A percentile compares a stretch with the other conserved stretches of the same genome.
phyloP scores from a whole-genome alignment of 345 rosid species.

The sweet orange (Citrus sinensis) region DNA sequence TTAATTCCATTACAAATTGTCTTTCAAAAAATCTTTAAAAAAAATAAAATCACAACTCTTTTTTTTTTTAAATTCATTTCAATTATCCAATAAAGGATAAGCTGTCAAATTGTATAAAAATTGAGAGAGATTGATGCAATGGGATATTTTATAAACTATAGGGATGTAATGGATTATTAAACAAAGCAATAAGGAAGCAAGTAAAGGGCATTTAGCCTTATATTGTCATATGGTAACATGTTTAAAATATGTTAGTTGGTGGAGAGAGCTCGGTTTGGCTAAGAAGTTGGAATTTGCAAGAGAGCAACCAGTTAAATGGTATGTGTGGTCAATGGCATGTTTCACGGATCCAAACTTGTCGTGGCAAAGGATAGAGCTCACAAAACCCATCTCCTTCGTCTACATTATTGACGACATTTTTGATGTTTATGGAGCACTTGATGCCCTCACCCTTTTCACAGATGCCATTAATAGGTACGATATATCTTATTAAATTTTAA shows the following conservation, averaged over 20 bases:
- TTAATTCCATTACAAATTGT: too few species aligned
- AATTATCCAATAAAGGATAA: too few species aligned
- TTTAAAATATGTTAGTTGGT: conserved; percentile 40
- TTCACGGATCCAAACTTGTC: conserved; percentile 46
- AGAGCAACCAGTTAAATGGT: conserved; percentile 54
- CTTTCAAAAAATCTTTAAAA: too few species aligned
- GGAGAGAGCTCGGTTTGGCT: conserved; percentile 44
- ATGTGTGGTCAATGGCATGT: conserved; percentile 42
- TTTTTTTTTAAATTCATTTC: too few species aligned
- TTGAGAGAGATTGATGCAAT: too few species aligned
- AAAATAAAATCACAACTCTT: too few species aligned
- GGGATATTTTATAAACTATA: too few species aligned
- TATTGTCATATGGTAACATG: too few species aligned
- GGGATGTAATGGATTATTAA: too few species aligned
- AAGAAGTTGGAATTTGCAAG: conserved; percentile 47
- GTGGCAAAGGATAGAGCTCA: conserved; percentile 40
- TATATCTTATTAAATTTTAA: neutral
- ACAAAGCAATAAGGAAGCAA: too few species aligned
- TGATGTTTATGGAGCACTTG: conserved; percentile 25
- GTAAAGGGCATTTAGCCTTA: too few species aligned
- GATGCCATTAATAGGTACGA: conserved; percentile 38
- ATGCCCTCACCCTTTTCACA: conserved; percentile 28
- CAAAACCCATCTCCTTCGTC: conserved; percentile 51
- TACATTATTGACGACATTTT: conserved; percentile 57
- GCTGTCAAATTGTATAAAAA: too few species aligned